These are phyloP conservation scores for Entamoeba invadens DNA, from an alignment of 208 protist genomes.

Conservation along the genomic window DNA sequence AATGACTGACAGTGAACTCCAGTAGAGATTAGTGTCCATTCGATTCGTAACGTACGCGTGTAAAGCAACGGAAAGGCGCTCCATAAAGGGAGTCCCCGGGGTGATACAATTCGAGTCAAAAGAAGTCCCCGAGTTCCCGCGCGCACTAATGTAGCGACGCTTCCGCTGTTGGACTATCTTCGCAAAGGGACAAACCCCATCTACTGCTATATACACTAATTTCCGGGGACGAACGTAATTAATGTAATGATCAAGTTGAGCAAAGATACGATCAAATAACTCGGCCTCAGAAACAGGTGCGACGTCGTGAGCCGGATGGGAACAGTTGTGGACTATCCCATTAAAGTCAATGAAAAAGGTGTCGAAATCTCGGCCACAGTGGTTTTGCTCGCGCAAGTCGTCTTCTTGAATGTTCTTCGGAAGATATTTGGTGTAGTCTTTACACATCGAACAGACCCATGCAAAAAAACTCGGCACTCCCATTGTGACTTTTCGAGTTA, in stretches of 20 bases:
- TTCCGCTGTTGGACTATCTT: conserved; percentile 38
- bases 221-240: conserved; percentile 16
- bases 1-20: background rate
- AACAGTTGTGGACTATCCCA: conserved; percentile 15
- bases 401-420: background rate
- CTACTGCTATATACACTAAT: conserved; percentile 30
- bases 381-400: background rate
- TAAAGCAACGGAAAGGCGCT: background rate
- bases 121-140: background rate
- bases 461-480: background rate
- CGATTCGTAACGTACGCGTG: background rate
- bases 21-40: conserved; percentile 6
- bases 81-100: conserved; percentile 26
- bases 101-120: conserved; percentile 26
- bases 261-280: conserved; percentile 19
- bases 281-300: background rate
- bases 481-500: background rate
- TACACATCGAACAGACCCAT: background rate
- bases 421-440: background rate
- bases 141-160: conserved; percentile 18
- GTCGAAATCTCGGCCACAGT: conserved; percentile 9
- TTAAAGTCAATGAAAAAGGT: conserved; percentile 27
- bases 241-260: conserved; percentile 24
- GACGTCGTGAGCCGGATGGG: background rate
- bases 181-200: conserved; percentile 31